Base-by-base conservation (phyloP, 1,139 yeast genomes). In the Kodamaea sp. region DNA sequence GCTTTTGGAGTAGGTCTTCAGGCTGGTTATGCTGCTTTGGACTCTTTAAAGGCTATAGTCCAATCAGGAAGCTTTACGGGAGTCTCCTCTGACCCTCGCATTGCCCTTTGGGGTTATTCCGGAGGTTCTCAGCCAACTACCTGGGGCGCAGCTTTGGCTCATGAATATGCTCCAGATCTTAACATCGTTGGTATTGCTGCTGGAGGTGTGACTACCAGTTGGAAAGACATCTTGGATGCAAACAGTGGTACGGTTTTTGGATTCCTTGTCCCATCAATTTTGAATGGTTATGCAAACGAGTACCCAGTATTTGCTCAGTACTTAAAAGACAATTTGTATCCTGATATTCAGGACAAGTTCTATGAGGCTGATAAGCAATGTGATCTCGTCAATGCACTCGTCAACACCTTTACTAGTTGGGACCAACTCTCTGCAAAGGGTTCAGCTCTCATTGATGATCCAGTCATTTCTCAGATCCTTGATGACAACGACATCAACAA, bases 1-100 rank as follows among this genome's bases (percentile, higher is more conserved):
- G 49, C 58, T 1, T 63, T 59, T 37, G 52, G 59, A 2, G 65
- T 53, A 8, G 68, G 63, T 4, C 42, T 41, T 29, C 53, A 46
- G 31, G 55, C 63, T 10, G 69, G 58, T 1, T 52, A 56, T 16
- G 54, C 59, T 7, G 46, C 52, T 1, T 51, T 64, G 34, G 60
- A 64, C 44, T 45, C 60, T 1, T 39, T 63, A n/a, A 38, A 61
- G 33, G 69, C 46, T 3, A 37, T 41, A 3, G 31, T 50, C 25
- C 28, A 23, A 2, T 31, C 49, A 1, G 39, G 32, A 1, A 28
- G 40, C n/a, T 16, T 34, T 11, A 43, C 52, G 11, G 53, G 51
- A 1, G 24, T 51, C n/a, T 11, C 34, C 5, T 15, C 35, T 2
- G 42, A 42, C 24, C 50, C 57, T 7, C 28, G 45, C 20, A 44